Conservation (phyloP, 2,329 filamentous ascomycete genomes). For the Aspergillus oerlinghausenensis region DNA sequence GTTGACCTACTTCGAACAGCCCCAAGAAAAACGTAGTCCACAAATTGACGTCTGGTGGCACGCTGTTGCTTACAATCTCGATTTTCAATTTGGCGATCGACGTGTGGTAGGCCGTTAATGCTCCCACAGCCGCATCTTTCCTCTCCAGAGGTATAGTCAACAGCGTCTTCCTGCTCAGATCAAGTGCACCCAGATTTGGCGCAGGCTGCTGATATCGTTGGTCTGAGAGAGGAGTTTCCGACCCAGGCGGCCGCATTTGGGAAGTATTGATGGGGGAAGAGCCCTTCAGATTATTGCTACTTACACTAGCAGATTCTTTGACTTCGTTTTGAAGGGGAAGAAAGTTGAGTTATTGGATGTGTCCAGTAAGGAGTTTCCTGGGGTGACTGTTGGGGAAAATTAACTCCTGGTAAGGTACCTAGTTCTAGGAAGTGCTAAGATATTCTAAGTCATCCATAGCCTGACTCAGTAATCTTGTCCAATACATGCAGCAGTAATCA, state of each 20-base stretch:
- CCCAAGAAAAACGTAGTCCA: neutral
- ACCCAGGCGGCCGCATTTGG: conserved; percentile 6
- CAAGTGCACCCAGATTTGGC: conserved; percentile 11
- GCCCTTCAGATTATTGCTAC: conserved; percentile 9
- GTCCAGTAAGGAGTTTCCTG: conserved; percentile 13
- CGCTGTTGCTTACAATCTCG: neutral
- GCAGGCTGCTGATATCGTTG: conserved; percentile 7
- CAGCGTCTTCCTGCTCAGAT: neutral
- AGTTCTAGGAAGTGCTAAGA: neutral
- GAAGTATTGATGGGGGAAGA: conserved; percentile 11
- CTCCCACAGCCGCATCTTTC: neutral
- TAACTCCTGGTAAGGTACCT: neutral
- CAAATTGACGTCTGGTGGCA: neutral
- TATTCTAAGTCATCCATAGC: neutral
- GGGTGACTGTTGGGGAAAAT: neutral
- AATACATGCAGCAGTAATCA: neutral
- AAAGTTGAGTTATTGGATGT: conserved; percentile 9
- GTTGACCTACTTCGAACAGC: neutral
- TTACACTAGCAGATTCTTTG: conserved; percentile 16
- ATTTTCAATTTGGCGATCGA: neutral
- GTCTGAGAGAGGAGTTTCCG: neutral
- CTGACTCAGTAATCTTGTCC: neutral
- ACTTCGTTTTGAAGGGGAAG: conserved; percentile 8
- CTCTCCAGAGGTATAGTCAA: neutral
- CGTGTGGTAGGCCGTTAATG: neutral